These are phyloP conservation scores for Fusarium mexicanum DNA, from an alignment of 2,329 filamentous ascomycete genomes.

Conservation along the genomic window DNA sequence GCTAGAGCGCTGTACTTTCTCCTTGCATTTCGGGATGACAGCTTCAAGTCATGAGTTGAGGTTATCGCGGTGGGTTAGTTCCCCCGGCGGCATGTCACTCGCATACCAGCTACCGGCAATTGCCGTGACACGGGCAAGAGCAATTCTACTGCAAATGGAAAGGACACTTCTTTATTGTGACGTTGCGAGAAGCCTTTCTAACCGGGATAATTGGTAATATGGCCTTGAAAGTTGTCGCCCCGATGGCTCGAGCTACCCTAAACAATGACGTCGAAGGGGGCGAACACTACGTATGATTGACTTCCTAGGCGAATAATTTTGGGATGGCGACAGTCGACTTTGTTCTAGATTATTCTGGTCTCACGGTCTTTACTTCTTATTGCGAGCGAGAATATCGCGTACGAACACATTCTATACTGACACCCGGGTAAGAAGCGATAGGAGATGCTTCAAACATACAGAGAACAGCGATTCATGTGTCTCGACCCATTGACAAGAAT, in stretches of 20 bases:
- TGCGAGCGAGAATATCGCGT: background rate
- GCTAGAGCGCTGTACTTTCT: background rate
- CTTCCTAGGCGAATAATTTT: background rate
- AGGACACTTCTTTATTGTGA: too few species aligned
- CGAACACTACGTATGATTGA: background rate
- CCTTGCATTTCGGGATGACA: background rate
- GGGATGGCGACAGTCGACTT: background rate
- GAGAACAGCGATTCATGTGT: background rate
- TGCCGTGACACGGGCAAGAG: too few species aligned
- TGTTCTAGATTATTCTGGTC: background rate
- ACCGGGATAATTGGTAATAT: background rate
- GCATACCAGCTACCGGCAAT: background rate
- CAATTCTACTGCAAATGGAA: background rate
- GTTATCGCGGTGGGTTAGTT: background rate
- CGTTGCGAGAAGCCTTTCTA: too few species aligned
- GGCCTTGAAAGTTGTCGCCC: background rate
- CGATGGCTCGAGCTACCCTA: slow-evolving; percentile 1
- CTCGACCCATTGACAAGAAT: background rate
- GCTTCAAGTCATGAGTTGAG: background rate
- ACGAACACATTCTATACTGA: background rate
- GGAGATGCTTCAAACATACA: background rate
- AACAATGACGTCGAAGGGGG: background rate
- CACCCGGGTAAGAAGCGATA: background rate
- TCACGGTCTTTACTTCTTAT: background rate
- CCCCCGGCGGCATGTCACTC: background rate